phyloP scores from a whole-genome alignment of 345 rosid genomes.

The Gossypium australe region DNA sequence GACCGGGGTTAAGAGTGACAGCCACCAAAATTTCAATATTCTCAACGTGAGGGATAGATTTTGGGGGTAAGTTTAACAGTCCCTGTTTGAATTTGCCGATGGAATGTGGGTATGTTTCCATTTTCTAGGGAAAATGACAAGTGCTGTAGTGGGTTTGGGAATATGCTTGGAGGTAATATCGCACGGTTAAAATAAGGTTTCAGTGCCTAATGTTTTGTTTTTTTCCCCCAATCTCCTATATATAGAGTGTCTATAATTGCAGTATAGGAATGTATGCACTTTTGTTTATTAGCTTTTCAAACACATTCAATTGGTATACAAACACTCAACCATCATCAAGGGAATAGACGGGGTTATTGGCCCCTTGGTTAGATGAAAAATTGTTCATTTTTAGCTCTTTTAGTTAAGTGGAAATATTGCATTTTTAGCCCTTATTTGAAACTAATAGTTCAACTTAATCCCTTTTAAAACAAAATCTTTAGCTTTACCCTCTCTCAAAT shows the following conservation, averaged over 20 bases:
- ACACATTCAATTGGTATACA: not conserved
- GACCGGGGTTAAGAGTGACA: not conserved
- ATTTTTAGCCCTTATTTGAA: too few relatives aligned
- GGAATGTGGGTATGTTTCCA: constrained; percentile 29
- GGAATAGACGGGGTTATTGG: too few relatives aligned
- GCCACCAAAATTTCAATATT: not conserved
- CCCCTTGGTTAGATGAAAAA: too few relatives aligned
- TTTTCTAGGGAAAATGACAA: constrained; percentile 30
- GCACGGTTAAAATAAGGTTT: constrained; percentile 30
- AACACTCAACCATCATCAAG: too few relatives aligned
- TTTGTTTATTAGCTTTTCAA: constrained; percentile 1
- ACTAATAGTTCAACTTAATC: too few relatives aligned
- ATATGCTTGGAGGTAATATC: constrained; percentile 2
- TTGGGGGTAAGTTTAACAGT: constrained; percentile 7
- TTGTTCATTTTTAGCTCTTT: too few relatives aligned
- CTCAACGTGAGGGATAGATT: constrained; percentile 19
- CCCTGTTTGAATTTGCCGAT: constrained; percentile 2
- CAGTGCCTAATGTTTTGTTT: not conserved
- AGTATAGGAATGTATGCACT: not conserved
- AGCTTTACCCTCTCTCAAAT: too few relatives aligned
- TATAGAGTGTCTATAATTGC: not conserved
- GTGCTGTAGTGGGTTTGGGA: not conserved
- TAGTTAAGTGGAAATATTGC: too few relatives aligned
- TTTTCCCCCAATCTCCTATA: not conserved
- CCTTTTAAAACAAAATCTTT: too few relatives aligned